Conservation (phyloP, 768 basidiomycete species). For the Boletus bicolor region DNA sequence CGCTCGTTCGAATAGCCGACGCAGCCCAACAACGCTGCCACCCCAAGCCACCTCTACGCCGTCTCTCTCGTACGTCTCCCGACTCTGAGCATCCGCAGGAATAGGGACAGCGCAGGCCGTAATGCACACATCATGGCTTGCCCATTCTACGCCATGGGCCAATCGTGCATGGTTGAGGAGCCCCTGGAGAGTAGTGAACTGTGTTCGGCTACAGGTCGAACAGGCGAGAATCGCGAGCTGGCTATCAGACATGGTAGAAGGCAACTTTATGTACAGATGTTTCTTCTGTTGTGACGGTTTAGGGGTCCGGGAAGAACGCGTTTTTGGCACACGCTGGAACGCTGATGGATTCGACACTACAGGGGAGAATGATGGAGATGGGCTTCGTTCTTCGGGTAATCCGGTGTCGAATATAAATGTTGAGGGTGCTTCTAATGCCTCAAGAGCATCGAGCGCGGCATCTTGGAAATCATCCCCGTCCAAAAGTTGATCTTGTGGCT, state of each 20-base stretch:
- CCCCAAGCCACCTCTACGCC: slow-evolving; percentile 35
- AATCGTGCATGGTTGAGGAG: slow-evolving; percentile 52
- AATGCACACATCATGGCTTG: slow-evolving; percentile 52
- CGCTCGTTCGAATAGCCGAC: slow-evolving; percentile 48
- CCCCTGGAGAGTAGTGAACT: slow-evolving; percentile 51
- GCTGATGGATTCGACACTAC: slow-evolving; percentile 9
- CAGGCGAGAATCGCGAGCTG: slow-evolving; percentile 38
- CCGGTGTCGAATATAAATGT: slow-evolving; percentile 34
- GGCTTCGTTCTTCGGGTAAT: slow-evolving; percentile 21
- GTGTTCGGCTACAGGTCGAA: slow-evolving; percentile 41
- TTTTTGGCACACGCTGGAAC: slow-evolving; percentile 22
- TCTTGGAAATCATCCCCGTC: slow-evolving; percentile 36
- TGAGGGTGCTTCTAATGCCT: slow-evolving; percentile 39
- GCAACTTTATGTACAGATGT: slow-evolving; percentile 39
- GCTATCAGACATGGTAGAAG: slow-evolving; percentile 26
- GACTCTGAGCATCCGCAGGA: slow-evolving; percentile 29
- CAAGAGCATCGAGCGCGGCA: slow-evolving; percentile 42
- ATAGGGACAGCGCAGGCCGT: slow-evolving; percentile 41
- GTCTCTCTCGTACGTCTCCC: slow-evolving; percentile 38
- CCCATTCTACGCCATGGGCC: slow-evolving; percentile 45
- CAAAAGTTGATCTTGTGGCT: slow-evolving; percentile 12
- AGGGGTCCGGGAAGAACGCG: slow-evolving; percentile 27
- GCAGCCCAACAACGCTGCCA: slow-evolving; percentile 42
- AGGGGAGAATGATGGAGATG: slow-evolving; percentile 23
- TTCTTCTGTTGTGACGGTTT: slow-evolving; percentile 33